Evolutionary conservation across 495 filamentous ascomycete genomes (phyloP), one percentile per base, ranked within the genome.

Genomic region (Tuber indicum): DNA sequence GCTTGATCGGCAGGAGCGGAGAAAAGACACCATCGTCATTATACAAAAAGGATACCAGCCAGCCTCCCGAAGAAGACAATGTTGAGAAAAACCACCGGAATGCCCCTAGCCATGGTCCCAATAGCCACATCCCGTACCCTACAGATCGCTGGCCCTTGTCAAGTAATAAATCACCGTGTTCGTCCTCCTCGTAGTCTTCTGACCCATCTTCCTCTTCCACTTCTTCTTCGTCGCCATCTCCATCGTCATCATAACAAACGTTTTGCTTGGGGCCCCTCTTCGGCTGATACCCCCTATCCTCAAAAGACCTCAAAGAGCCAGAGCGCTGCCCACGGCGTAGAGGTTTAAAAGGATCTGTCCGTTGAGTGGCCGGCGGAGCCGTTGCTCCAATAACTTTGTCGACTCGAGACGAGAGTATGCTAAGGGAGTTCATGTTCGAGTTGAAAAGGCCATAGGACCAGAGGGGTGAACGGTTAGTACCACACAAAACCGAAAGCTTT

Each of bases 371-470:
- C 42, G 85, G 81, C 70, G 87, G 86, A 75, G 85, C 87, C 76
- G 89, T 87, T 84, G 87, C 88, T 81, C 91, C 91, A 78, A 92
- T 90, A 84, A 81, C 82, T 73, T 83, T 83, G 74, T 83, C 82
- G 76, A 96, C 93, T 86, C 92, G 91, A 84, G 92, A 89, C 79
- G 93, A 96, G 84, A 99, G 88, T 85, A 97, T 92, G 86, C 97
- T 97, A 87, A 98, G 86, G 83, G 95, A 97, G 91, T 98, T 98
- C 95, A 99, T 99, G 87, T 91, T 94, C 86, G 76, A 76, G 72
- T 84, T 82, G 83, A 82, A 81, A 84, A 84, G 86, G 87, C 87
- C 89, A 91, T 90, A 85, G 85, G 86, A 84, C 83, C 85, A 82
- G 82, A 82, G 58, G 14, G 82, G 26, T 14, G 58, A 32, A 66